Evolutionary conservation across 208 protist species (phyloP).

Genomic region (Balamuthia mandrillaris): DNA sequence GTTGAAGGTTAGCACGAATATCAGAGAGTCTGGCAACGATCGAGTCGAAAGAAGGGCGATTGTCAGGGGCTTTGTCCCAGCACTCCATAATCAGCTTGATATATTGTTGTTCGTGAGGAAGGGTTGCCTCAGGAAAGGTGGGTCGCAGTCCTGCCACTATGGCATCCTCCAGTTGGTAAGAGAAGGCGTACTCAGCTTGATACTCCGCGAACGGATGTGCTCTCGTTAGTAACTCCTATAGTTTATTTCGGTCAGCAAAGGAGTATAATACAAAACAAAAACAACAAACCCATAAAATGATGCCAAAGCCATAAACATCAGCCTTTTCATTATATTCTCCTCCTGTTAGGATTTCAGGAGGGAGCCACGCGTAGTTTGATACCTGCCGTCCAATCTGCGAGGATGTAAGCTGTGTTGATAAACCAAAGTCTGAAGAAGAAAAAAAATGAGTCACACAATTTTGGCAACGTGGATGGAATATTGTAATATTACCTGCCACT

Average conservation of each 20-base stretch:
- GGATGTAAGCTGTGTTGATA: slow-evolving; percentile 27
- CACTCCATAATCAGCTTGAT: slow-evolving; percentile 4
- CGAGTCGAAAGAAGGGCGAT: slow-evolving; percentile 1
- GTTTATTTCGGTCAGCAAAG: no score
- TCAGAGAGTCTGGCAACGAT: neutral
- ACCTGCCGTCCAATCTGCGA: slow-evolving; percentile 14
- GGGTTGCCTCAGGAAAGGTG: no score
- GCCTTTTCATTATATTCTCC: slow-evolving; percentile 32
- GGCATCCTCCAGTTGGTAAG: slow-evolving; percentile 38
- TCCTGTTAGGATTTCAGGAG: slow-evolving; percentile 23
- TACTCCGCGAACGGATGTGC: slow-evolving; percentile 34
- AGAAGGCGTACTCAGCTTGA: slow-evolving; percentile 32
- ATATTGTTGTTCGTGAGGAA: neutral
- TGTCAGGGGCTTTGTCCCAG: slow-evolving; percentile 24
- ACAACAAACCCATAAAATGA: no score
- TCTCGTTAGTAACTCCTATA: slow-evolving; percentile 7
- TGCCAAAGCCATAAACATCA: slow-evolving; percentile 31
- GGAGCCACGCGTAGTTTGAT: slow-evolving; percentile 24
- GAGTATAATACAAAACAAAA: no score
- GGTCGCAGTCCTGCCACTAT: slow-evolving; percentile 28
- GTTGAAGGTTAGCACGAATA: no score
- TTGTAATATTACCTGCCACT: no score
- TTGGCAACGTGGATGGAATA: no score
- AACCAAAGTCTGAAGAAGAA: slow-evolving; percentile 14
- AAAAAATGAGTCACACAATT: neutral